Evolutionary conservation across 2,329 filamentous ascomycete genomes (phyloP).

Genomic region (Mariannaea sp.): DNA sequence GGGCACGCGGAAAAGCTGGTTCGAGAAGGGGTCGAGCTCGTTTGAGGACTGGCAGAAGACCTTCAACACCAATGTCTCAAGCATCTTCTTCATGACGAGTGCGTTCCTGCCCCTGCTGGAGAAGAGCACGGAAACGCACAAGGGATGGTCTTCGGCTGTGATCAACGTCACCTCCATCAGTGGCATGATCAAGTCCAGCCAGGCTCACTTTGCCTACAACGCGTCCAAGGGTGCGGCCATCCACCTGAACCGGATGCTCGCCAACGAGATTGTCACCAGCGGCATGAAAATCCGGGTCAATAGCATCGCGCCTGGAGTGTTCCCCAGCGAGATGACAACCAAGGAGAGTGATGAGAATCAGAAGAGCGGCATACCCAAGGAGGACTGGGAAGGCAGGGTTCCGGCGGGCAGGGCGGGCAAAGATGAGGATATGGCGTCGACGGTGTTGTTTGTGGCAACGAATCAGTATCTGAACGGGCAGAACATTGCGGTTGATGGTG

Average conservation of each 20-base stretch:
- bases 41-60: conserved; percentile 74
- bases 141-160: conserved; percentile 61
- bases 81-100: conserved; percentile 67
- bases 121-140: conserved; percentile 48
- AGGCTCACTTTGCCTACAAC: conserved; percentile 71
- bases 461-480: conserved; percentile 54
- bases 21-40: conserved; percentile 62
- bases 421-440: conserved; percentile 71
- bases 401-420: conserved; percentile 70
- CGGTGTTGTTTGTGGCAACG: conserved; percentile 60
- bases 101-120: conserved; percentile 67
- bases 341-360: conserved; percentile 51
- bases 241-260: conserved; percentile 68
- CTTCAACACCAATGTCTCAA: conserved; percentile 77
- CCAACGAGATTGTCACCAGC: conserved; percentile 61
- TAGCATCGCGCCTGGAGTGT: conserved; percentile 73
- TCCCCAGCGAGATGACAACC: conserved; percentile 74
- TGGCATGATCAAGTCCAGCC: conserved; percentile 63
- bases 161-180: conserved; percentile 73
- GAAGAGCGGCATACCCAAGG: conserved; percentile 63
- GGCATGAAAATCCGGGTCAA: conserved; percentile 70
- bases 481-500: conserved; percentile 51
- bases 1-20: conserved; percentile 65
- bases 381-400: conserved; percentile 63
- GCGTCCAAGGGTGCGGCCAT: conserved; percentile 67